Conservation (phyloP, 2,329 filamentous ascomycete species). For the Stemphylium vesicarium region DNA sequence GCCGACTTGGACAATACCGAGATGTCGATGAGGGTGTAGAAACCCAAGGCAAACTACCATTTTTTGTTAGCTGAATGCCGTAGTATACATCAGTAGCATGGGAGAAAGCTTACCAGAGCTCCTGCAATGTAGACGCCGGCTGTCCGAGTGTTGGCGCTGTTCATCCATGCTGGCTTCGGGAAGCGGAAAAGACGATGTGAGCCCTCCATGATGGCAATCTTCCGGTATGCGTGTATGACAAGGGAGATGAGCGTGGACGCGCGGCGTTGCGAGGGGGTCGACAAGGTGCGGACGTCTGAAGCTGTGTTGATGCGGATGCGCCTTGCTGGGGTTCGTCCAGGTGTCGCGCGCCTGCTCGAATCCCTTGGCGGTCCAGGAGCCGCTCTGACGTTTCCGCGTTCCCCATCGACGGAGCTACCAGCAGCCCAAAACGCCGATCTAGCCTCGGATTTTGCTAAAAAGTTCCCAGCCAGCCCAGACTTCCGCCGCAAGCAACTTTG, state of each 20-base stretch:
- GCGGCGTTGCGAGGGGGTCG: constrained; percentile 5
- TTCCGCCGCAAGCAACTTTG: not conserved
- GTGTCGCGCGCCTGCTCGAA: constrained; percentile 26
- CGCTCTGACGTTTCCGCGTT: constrained; percentile 15
- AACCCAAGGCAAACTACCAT: constrained; percentile 69
- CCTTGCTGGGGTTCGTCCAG: constrained; percentile 28
- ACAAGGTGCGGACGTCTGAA: constrained; percentile 17
- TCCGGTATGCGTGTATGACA: constrained; percentile 6
- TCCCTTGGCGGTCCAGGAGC: constrained; percentile 13
- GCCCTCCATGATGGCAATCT: constrained; percentile 48
- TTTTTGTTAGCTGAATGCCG: constrained; percentile 10
- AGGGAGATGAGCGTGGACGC: not conserved
- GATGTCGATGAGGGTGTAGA: constrained; percentile 73
- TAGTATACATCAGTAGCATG: not conserved
- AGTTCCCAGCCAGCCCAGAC: constrained; percentile 20
- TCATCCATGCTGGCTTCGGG: constrained; percentile 70
- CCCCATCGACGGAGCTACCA: not conserved
- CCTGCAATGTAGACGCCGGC: constrained; percentile 71
- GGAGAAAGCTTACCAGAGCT: constrained; percentile 61
- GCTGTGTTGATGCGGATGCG: constrained; percentile 19
- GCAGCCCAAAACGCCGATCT: constrained; percentile 18
- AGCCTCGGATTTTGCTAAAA: constrained; percentile 26
- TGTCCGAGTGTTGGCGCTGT: constrained; percentile 67
- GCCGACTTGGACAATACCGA: constrained; percentile 67
- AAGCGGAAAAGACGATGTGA: constrained; percentile 69